Percentiles rank a stretch among this genome's conserved stretches.
Evolutionary conservation across 1,139 yeast genomes (phyloP).

Genomic region (Yamadazyma taylorii): DNA sequence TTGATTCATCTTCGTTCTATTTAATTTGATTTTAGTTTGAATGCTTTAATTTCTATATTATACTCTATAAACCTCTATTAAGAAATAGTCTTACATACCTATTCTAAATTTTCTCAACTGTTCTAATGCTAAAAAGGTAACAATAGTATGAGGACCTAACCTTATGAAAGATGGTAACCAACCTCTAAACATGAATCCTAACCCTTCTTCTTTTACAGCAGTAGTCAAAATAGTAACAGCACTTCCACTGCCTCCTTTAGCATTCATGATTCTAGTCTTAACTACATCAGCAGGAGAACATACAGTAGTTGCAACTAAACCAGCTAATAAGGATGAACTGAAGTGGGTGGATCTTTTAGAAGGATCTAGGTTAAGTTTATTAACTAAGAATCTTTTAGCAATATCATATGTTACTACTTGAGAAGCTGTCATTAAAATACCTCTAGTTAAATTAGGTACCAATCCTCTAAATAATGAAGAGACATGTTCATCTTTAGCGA

Average conservation of each 20-base stretch:
- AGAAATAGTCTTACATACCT: constrained; percentile 40
- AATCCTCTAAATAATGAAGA: constrained; percentile 70
- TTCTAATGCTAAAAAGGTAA: constrained; percentile 79
- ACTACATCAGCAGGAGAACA: constrained; percentile 93
- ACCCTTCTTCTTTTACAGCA: constrained; percentile 70
- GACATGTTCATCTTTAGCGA: constrained; percentile 61
- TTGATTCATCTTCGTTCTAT: too few relatives aligned
- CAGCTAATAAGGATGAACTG: constrained; percentile 73
- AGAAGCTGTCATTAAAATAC: constrained; percentile 86
- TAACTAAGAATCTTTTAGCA: constrained; percentile 63
- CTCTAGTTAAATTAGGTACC: constrained; percentile 75
- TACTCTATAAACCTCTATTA: constrained; percentile 2
- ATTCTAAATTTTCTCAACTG: constrained; percentile 62
- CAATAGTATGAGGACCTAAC: constrained; percentile 86
- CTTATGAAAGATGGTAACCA: constrained; percentile 89
- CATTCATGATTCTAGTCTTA: constrained; percentile 83
- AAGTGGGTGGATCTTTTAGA: constrained; percentile 72
- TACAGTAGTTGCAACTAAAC: constrained; percentile 84
- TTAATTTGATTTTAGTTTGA: too few relatives aligned
- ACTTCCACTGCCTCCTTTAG: constrained; percentile 48
- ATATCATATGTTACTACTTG: constrained; percentile 88
- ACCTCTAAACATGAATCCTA: constrained; percentile 81
- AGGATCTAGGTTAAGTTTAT: constrained; percentile 52
- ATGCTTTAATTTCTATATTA: background rate
- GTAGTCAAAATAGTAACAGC: constrained; percentile 51